These are phyloP conservation scores for Sclerotinia borealis DNA, from an alignment of 2,329 filamentous ascomycete species.

Conservation along the genomic window DNA sequence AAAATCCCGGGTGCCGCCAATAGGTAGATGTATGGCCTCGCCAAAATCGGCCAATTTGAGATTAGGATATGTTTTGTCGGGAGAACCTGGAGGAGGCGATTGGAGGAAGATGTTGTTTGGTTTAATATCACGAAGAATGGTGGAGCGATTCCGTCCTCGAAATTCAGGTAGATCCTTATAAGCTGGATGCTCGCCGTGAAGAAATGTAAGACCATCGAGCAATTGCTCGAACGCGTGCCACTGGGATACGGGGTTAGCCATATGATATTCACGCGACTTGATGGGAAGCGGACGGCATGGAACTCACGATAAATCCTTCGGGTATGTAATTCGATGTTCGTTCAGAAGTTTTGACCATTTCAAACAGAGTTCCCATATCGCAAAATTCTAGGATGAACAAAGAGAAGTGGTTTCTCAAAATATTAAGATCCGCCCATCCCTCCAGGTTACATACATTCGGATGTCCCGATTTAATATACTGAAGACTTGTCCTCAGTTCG, in stretches of 20 bases:
- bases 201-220: slow-evolving; percentile 3
- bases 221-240: slow-evolving; percentile 8
- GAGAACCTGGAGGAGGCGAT: background rate
- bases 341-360: background rate
- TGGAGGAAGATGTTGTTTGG: slow-evolving; percentile 1
- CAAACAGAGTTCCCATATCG: background rate
- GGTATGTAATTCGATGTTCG: background rate
- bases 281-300: background rate
- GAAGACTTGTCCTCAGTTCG: background rate
- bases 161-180: background rate
- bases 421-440: background rate
- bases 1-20: background rate
- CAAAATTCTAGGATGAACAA: background rate
- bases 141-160: background rate
- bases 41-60: slow-evolving; percentile 11
- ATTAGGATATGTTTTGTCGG: background rate
- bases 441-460: background rate
- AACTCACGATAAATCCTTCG: background rate
- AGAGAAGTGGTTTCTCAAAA: background rate
- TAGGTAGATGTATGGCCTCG: slow-evolving; percentile 1
- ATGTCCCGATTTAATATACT: background rate
- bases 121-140: background rate
- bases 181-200: slow-evolving; percentile 4
- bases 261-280: background rate
- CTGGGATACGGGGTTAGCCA: background rate